phyloP scores from a whole-genome alignment of 148 eudicot species.

The Arctostaphylos glauca region DNA sequence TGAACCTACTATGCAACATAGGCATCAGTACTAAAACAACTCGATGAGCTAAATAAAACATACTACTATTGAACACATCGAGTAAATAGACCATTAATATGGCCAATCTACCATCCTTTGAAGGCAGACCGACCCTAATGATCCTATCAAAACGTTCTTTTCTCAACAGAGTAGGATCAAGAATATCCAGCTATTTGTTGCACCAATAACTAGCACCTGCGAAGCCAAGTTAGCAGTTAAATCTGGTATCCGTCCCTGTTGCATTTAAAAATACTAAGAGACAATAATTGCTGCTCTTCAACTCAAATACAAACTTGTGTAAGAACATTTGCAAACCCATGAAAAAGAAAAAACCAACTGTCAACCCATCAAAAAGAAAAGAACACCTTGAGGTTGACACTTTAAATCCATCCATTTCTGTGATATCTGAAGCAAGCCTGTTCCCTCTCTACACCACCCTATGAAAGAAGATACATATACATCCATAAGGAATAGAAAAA shows the following conservation, averaged over 20 bases:
- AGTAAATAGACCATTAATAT: slow-evolving; percentile 59
- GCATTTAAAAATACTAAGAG: neutral
- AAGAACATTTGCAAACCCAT: slow-evolving; percentile 36
- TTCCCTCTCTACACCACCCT: slow-evolving; percentile 99
- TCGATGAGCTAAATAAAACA: neutral
- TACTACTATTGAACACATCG: neutral
- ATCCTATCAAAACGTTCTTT: slow-evolving; percentile 94
- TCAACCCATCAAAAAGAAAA: no score
- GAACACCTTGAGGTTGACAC: slow-evolving; percentile 43
- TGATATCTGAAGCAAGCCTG: slow-evolving; percentile 90
- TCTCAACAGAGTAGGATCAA: no score
- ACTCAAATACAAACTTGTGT: neutral
- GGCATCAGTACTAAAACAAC: neutral
- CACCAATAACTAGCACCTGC: slow-evolving; percentile 87
- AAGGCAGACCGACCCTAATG: slow-evolving; percentile 90
- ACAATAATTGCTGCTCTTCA: neutral
- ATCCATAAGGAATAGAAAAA: neutral
- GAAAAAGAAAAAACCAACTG: no score
- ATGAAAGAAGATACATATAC: slow-evolving; percentile 14
- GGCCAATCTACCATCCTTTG: slow-evolving; percentile 85
- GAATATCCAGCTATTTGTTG: no score
- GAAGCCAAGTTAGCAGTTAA: neutral
- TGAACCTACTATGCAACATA: slow-evolving; percentile 45
- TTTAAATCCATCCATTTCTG: slow-evolving; percentile 97
- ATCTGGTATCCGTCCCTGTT: neutral